Evolutionary conservation across 371 early-diverging fungal genomes (phyloP).

Genomic region (Nosema muscidifuracis): DNA sequence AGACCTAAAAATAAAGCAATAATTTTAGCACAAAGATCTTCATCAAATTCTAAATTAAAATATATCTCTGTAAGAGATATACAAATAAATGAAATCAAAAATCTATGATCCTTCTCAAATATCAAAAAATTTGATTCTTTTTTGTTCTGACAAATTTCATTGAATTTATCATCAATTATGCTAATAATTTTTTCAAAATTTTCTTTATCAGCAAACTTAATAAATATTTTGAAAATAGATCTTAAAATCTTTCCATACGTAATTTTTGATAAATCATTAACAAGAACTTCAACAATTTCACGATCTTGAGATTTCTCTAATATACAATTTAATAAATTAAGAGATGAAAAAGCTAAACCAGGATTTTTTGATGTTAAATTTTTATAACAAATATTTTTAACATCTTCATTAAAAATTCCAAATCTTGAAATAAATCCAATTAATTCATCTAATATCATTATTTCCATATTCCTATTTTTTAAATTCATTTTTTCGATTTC

Average conservation of each 20-base stretch:
- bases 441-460: conserved; percentile 37
- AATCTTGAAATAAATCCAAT: conserved; percentile 19
- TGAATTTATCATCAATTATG: conserved; percentile 8
- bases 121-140: not conserved
- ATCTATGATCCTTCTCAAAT: not conserved
- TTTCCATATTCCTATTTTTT: conserved; percentile 23
- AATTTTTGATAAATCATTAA: conserved; percentile 65
- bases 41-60: not conserved
- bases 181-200: conserved; percentile 24
- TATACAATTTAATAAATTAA: not conserved
- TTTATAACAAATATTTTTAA: conserved; percentile 9
- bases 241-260: conserved; percentile 85
- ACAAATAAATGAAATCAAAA: not conserved
- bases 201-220: conserved; percentile 70
- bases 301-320: not conserved
- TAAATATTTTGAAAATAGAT: conserved; percentile 87
- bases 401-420: conserved; percentile 27
- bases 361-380: conserved; percentile 31
- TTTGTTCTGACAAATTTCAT: not conserved
- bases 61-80: not conserved
- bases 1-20: not conserved
- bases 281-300: conserved; percentile 7
- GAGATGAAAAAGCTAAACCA: conserved; percentile 46
- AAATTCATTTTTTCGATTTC: conserved; percentile 68
- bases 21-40: not conserved